Conservation (phyloP, 2,329 filamentous ascomycete species). For the Fusarium bulbicola region DNA sequence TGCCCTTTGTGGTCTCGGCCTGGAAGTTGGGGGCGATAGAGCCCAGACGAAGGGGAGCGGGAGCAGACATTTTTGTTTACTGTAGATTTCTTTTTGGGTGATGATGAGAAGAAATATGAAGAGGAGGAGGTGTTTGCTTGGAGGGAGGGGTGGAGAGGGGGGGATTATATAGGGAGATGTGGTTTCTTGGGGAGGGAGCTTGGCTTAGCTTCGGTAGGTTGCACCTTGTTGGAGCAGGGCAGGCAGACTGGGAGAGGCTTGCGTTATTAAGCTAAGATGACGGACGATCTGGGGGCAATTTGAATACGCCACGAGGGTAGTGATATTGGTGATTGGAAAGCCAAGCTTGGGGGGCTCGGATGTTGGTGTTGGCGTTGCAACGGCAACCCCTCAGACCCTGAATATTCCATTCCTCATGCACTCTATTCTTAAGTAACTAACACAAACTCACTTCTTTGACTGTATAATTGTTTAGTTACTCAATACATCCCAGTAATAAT, state of each 20-base stretch:
- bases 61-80: conserved; percentile 41
- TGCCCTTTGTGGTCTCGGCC: conserved; percentile 80
- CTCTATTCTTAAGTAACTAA: too few species aligned
- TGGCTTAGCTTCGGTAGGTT: not conserved
- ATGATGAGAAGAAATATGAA: not conserved
- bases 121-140: not conserved
- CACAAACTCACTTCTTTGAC: rapidly evolving
- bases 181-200: not conserved
- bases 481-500: not conserved
- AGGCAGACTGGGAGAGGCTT: not conserved
- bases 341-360: conserved; percentile 11
- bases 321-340: conserved; percentile 29
- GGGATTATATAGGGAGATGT: conserved; percentile 31
- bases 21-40: conserved; percentile 81
- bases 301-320: conserved; percentile 25
- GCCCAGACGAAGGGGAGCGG: conserved; percentile 67
- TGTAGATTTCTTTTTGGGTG: not conserved
- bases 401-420: not conserved
- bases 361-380: conserved; percentile 16
- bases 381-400: not conserved
- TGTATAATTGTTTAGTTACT: rapidly evolving
- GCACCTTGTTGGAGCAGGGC: conserved; percentile 27
- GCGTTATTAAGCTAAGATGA: conserved; percentile 11
- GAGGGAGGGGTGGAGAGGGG: not conserved
- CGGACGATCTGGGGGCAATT: conserved; percentile 23